phyloP scores from a whole-genome alignment of 257 asterid genomes.

The Nicotiana knightiana region DNA sequence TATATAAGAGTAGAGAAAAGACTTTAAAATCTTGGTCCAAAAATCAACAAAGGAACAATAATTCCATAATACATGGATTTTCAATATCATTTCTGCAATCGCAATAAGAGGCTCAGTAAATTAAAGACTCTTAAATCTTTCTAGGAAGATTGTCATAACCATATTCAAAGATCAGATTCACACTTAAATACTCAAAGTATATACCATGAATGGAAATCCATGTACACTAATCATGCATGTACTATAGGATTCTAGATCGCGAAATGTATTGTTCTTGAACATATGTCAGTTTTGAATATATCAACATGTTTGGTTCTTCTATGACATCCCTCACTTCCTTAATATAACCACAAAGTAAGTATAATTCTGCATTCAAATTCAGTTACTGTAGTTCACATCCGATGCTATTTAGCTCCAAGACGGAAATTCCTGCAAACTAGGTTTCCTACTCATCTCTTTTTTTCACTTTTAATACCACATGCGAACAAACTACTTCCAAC shows the following conservation, averaged over 20 bases:
- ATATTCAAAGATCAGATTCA: neutral
- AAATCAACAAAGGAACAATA: neutral
- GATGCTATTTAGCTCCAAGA: neutral
- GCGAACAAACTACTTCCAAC: neutral
- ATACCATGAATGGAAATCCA: neutral
- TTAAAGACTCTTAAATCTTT: neutral
- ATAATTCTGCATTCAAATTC: neutral
- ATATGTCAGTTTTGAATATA: neutral
- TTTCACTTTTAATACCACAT: neutral
- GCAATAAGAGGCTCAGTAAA: neutral
- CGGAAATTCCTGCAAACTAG: neutral
- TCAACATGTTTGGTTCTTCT: neutral
- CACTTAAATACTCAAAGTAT: neutral
- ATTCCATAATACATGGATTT: neutral
- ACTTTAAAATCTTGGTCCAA: constrained; percentile 1
- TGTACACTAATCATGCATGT: neutral
- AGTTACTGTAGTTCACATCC: neutral
- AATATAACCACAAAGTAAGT: neutral
- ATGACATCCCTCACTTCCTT: neutral
- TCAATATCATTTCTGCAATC: neutral
- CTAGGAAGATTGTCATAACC: neutral
- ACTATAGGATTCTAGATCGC: neutral
- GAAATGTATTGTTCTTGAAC: neutral
- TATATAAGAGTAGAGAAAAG: neutral
- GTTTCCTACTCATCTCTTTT: neutral